Conservation (phyloP, 129 eudicot genomes). For the Daucus carota region DH1_v3.0 NC_030387.2:7537001-7537500, state of each 20-base stretch:
- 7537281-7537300: not conserved
- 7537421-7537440: not conserved
- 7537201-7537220: slow-evolving; percentile 77
- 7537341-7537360: slow-evolving; percentile 78
- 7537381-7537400: slow-evolving; percentile 71
- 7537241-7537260: slow-evolving; percentile 71
- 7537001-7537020: slow-evolving; percentile 63
- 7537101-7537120: not conserved
- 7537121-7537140: slow-evolving; percentile 12
- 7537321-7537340: slow-evolving; percentile 1
- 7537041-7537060: slow-evolving; percentile 42
- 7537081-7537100: not conserved
- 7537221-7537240: slow-evolving; percentile 86
- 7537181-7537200: slow-evolving; percentile 67
- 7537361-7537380: slow-evolving; percentile 82
- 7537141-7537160: slow-evolving; percentile 74
- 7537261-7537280: not conserved
- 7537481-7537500: not conserved
- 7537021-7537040: slow-evolving; percentile 71
- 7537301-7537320: not conserved
- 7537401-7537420: not conserved
- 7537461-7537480: not conserved
- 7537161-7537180: slow-evolving; percentile 68
- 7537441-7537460: not conserved
- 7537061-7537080: not conserved